Percentiles rank a stretch among this genome's conserved stretches.
Conservation (phyloP, 1,139 yeast genomes). For the Suhomyces wounanorum region DNA sequence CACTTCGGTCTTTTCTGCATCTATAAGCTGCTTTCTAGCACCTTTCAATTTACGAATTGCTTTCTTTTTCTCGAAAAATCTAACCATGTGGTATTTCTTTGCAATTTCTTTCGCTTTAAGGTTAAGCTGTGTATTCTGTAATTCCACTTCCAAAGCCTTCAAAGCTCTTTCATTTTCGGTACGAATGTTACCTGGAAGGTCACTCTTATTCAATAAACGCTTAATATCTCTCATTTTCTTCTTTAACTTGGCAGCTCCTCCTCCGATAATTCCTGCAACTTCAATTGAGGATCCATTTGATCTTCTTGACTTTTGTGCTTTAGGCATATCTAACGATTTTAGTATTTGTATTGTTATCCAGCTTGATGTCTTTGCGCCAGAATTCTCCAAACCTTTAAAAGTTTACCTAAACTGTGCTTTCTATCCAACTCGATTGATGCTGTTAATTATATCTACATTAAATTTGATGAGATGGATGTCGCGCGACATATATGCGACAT, state of each 20-base stretch:
- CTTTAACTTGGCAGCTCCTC: constrained; percentile 59
- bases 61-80: constrained; percentile 89
- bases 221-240: constrained; percentile 87
- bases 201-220: constrained; percentile 63
- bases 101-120: constrained; percentile 59
- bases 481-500: neutral
- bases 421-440: neutral
- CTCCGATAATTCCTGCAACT: constrained; percentile 35
- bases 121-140: constrained; percentile 53
- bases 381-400: too few species aligned
- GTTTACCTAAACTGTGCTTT: neutral
- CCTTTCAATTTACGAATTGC: constrained; percentile 75
- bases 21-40: constrained; percentile 51
- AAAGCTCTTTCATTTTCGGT: constrained; percentile 86
- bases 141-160: constrained; percentile 67
- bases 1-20: constrained; percentile 40
- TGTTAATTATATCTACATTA: neutral
- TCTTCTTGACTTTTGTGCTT: constrained; percentile 17
- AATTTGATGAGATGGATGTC: constrained; percentile 9
- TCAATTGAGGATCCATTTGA: constrained; percentile 22
- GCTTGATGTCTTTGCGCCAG: neutral
- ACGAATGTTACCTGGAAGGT: constrained; percentile 72
- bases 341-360: too few species aligned
- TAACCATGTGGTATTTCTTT: constrained; percentile 90
- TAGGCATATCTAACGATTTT: constrained; percentile 15